A percentile compares a stretch with the other conserved stretches of the same genome.
Evolutionary conservation across 306 rosid species (phyloP).

Genomic region (Castanea sativa): DNA sequence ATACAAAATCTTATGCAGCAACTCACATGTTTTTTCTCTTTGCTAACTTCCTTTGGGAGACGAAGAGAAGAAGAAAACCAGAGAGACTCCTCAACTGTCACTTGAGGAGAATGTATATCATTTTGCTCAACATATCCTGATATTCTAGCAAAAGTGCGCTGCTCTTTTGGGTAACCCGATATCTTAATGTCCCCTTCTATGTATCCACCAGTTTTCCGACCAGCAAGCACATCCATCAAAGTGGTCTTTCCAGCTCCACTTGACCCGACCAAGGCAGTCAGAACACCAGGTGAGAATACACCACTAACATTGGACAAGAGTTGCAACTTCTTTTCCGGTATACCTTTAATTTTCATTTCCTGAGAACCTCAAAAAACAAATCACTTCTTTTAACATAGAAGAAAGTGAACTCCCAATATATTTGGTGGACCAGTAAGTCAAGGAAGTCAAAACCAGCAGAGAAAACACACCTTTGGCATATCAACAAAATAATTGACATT

Average conservation of each 20-base stretch:
- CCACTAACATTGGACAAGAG: constrained; percentile 79
- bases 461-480: constrained; percentile 67
- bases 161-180: constrained; percentile 84
- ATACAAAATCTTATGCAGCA: not conserved
- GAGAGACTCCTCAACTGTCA: constrained; percentile 81
- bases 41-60: constrained; percentile 70
- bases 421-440: not conserved
- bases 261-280: constrained; percentile 88
- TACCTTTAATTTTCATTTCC: constrained; percentile 69
- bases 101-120: constrained; percentile 96
- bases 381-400: not conserved
- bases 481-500: constrained; percentile 85
- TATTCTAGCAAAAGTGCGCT: constrained; percentile 75
- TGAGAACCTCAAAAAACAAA: not conserved
- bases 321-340: constrained; percentile 69
- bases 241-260: constrained; percentile 99
- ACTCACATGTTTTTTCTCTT: constrained; percentile 57
- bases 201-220: constrained; percentile 93
- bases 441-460: constrained; percentile 1
- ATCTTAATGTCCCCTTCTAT: constrained; percentile 78
- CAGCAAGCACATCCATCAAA: constrained; percentile 92
- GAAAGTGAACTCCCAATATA: constrained; percentile 3
- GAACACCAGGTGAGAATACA: constrained; percentile 88
- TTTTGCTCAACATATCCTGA: constrained; percentile 93
- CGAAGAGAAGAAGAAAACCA: constrained; percentile 85